These are phyloP conservation scores for Sungouiella thailandica DNA, from an alignment of 805 yeast genomes.

Conservation along the genomic window DNA sequence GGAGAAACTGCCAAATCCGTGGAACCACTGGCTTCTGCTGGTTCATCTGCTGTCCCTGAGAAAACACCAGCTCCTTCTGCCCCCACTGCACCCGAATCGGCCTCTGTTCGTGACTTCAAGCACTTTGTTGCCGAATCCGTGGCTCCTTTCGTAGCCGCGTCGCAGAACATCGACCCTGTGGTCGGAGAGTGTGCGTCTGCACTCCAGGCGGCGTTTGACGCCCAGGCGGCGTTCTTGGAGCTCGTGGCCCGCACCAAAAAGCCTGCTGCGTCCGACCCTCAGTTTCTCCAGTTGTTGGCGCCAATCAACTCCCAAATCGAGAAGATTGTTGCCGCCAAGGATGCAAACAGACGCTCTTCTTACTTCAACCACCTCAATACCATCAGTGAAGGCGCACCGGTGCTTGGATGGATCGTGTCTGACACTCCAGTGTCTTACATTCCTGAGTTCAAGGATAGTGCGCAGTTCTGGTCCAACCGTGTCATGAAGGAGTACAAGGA, in stretches of 20 bases:
- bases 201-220: constrained; percentile 50
- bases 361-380: constrained; percentile 71
- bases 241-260: constrained; percentile 58
- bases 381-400: constrained; percentile 84
- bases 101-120: constrained; percentile 50
- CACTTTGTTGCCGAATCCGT: constrained; percentile 47
- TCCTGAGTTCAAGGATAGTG: constrained; percentile 82
- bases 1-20: too few relatives aligned
- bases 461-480: constrained; percentile 92
- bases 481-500: constrained; percentile 81
- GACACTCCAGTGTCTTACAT: constrained; percentile 71
- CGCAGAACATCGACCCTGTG: constrained; percentile 50
- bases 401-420: constrained; percentile 84
- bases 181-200: constrained; percentile 52
- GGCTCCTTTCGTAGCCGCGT: constrained; percentile 53
- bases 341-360: constrained; percentile 64
- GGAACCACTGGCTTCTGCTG: constrained; percentile 10
- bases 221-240: constrained; percentile 54
- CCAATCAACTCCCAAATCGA: constrained; percentile 66
- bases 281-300: constrained; percentile 49
- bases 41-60: constrained; percentile 6
- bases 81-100: constrained; percentile 22
- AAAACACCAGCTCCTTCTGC: constrained; percentile 1
- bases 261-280: constrained; percentile 55
- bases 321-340: constrained; percentile 61